phyloP scores from a whole-genome alignment of 2,329 filamentous ascomycete species.

The Pseudocercospora ulei region DNA sequence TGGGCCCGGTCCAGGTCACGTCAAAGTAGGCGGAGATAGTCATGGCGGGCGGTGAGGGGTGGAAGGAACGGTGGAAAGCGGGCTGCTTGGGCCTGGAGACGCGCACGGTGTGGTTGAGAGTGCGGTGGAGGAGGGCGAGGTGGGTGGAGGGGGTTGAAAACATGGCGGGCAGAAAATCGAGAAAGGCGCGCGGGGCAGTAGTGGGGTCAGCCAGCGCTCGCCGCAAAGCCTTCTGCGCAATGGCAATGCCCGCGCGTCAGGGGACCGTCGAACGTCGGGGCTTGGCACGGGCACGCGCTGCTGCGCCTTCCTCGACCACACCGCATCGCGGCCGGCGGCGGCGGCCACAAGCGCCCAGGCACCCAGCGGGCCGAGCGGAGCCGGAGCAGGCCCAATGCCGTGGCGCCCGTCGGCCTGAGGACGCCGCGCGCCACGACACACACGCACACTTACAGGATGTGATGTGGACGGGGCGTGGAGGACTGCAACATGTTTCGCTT shows the following conservation, averaged over 20 bases:
- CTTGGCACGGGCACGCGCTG: neutral
- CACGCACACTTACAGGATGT: too few relatives aligned
- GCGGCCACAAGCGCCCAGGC: too few relatives aligned
- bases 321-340: too few relatives aligned
- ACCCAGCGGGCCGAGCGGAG: too few relatives aligned
- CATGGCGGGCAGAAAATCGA: constrained; percentile 8
- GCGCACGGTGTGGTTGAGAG: constrained; percentile 28
- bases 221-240: too few relatives aligned
- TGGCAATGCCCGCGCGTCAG: too few relatives aligned
- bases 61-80: constrained; percentile 45
- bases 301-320: too few relatives aligned
- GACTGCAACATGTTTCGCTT: too few relatives aligned
- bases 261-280: neutral
- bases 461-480: too few relatives aligned
- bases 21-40: constrained; percentile 57
- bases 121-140: constrained; percentile 20
- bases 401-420: too few relatives aligned
- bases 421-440: too few relatives aligned
- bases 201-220: neutral
- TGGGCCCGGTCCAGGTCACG: constrained; percentile 50
- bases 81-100: constrained; percentile 27
- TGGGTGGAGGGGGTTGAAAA: constrained; percentile 13
- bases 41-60: constrained; percentile 64
- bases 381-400: too few relatives aligned
- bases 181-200: constrained; percentile 5